phyloP scores from a whole-genome alignment of 768 basidiomycete genomes.

The Pulveroboletus sp. region DNA sequence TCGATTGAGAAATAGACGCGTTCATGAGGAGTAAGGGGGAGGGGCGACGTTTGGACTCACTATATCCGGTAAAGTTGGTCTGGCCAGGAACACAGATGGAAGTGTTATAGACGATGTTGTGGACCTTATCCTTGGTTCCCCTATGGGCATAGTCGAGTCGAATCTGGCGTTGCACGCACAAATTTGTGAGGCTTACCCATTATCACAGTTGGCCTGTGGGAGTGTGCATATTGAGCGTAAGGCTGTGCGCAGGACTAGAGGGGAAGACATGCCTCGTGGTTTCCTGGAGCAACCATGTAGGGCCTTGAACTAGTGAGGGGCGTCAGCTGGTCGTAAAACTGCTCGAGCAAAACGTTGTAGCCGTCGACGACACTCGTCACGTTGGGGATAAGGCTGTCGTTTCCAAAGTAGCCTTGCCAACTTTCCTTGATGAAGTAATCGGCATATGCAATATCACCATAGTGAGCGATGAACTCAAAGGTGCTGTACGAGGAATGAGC shows the following conservation, averaged over 20 bases:
- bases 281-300: constrained; percentile 26
- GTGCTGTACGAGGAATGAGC: constrained; percentile 14
- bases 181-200: constrained; percentile 17
- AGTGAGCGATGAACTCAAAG: constrained; percentile 25
- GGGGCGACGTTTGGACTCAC: constrained; percentile 8
- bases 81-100: constrained; percentile 26
- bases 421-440: constrained; percentile 29
- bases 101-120: constrained; percentile 25
- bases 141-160: constrained; percentile 1
- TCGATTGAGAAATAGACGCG: not conserved
- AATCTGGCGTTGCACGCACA: not conserved
- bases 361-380: constrained; percentile 22
- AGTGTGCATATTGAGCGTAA: too few species aligned
- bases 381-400: constrained; percentile 22
- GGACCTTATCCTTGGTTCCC: constrained; percentile 19
- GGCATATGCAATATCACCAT: constrained; percentile 23
- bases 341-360: constrained; percentile 23
- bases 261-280: constrained; percentile 18
- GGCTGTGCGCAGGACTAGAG: not conserved
- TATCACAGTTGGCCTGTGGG: constrained; percentile 25
- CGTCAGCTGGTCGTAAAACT: constrained; percentile 27
- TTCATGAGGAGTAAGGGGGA: too few species aligned
- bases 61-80: constrained; percentile 26
- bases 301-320: constrained; percentile 20
- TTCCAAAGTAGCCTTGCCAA: constrained; percentile 30